These are phyloP conservation scores for Clonostachys solani DNA, from an alignment of 2,329 filamentous ascomycete species.

Conservation along the genomic window DNA sequence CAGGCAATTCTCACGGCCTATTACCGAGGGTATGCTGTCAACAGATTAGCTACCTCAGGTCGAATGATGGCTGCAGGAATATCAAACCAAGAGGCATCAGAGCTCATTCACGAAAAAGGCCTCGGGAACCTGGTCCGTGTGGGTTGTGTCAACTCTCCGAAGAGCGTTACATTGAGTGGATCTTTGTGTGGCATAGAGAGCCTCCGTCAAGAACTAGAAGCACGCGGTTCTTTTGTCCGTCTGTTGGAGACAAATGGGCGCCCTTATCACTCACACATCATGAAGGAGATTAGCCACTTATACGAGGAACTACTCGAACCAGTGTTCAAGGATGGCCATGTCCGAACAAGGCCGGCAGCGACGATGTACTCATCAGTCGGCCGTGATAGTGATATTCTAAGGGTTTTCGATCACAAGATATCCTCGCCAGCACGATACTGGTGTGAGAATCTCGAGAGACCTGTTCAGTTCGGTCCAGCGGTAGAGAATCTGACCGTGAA, in stretches of 20 bases:
- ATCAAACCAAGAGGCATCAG: too few species aligned
- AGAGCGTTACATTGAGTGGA: too few species aligned
- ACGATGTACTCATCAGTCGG: neutral
- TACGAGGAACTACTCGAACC: too few species aligned
- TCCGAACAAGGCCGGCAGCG: neutral
- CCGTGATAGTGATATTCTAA: neutral
- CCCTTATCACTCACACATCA: too few species aligned
- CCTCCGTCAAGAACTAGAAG: too few species aligned
- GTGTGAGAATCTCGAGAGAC: constrained; percentile 9
- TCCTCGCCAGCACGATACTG: constrained; percentile 12
- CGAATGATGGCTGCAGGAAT: constrained; percentile 36
- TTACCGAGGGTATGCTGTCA: constrained; percentile 23
- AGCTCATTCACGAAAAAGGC: too few species aligned
- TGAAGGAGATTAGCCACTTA: too few species aligned
- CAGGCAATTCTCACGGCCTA: constrained; percentile 32
- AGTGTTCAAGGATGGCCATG: neutral
- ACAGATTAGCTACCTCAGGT: constrained; percentile 6
- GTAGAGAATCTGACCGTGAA: neutral
- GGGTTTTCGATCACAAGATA: neutral
- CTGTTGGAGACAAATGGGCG: too few species aligned
- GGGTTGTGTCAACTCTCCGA: too few species aligned
- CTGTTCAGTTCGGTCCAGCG: constrained; percentile 2
- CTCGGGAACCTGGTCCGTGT: too few species aligned
- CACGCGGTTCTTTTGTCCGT: too few species aligned
- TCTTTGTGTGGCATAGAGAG: too few species aligned